Base-by-base conservation (phyloP, 129 eudicot species). In the Gnaphalium uliginosum region DNA sequence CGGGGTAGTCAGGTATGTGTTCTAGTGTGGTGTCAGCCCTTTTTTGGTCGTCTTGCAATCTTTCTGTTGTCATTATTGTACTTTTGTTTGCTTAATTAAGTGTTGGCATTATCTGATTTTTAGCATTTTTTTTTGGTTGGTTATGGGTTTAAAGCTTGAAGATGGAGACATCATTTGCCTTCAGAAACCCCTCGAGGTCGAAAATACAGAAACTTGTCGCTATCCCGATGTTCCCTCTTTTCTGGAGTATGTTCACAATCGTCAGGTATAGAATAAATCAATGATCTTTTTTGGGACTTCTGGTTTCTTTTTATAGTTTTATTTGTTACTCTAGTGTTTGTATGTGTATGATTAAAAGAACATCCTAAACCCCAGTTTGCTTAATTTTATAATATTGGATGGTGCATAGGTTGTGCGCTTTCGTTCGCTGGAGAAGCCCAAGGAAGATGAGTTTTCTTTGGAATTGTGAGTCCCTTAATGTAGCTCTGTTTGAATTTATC, bases 141-240 rank as follows among this genome's bases (percentile, higher is more conserved):
- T 46, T 68, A 68, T 68, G 58, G 93, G 80, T 87, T 83, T 76
- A 73, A 54, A 94, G 98, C 87, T 94, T 64, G 93, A 90, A 87
- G 96, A 94, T 50, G 98, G 98, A 26, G 98, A 94, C 77, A 86
- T 94, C 32, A 81, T 94, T 70, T 94, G 96, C 87, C 88, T 86
- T 74, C 98, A 94, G 71, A 94, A 90, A 72, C 65, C 80, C 46
- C 82, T 73, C 69, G 90, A 90, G 57, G 68, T 33, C 66, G 80
- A 83, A 77, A 37, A 64, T 68, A 73, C 35, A 11, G 90, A 80
- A 54, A 71, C 84, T 66, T 81, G 60, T 80, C 86, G 90, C 41
- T 90, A 75, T 76, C 90, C 93, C 25, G 87, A 83, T 68, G 96
- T 90, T 66, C 87, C 91, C 23, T 77, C 93, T 57, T 90, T 84